Base-by-base conservation (phyloP, 352 stramenopile genomes). In the Phytophthora citricola region DNA sequence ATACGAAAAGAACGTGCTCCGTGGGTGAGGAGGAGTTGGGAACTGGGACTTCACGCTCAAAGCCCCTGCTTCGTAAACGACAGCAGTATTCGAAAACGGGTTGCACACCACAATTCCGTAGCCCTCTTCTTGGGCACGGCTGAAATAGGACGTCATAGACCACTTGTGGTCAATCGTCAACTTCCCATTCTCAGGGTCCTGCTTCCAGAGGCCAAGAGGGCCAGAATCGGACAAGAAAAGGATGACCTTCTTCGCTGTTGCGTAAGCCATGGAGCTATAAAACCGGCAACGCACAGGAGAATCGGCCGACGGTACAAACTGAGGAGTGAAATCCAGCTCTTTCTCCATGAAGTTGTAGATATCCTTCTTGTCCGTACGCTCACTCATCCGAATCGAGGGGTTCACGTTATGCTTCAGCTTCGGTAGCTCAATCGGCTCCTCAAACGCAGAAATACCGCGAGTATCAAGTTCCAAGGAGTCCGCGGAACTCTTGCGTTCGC, bases 1-100 rank as follows among this genome's bases (percentile, higher is more conserved):
- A 96, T n/a, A 96, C 87, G 53, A 92, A 96, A 15, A 92, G 70
- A 38, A 94, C 79, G 70, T 96, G 89, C 58, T 96, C 89, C n/a
- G 83, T 87, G 1, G 89, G 89, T 9, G 87, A 88, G 1, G 83
- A 80, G 7, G 89, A 96, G 73, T 92, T 92, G 5, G 87, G 89
- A 53, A 96, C 85, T 10, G 89, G 89, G 52, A 96, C 85, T 20
- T 81, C 78, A n/a, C 89, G 85, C 53, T 96, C 89, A 48, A 94
- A 92, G 0, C 89, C 89, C 89, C 89, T 4, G 89, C 87, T 80
- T 97, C 89, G 63, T 95, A 95, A 10, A 96, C 89, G 5, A 95
- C 86, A 12, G 88, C 87, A n/a, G 70, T 91, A 56, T 96, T 96
- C 8, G 85, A 83, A 58, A 94, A 96, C 26, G 89, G 89, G 50